Evolutionary conservation across 2,329 filamentous ascomycete species (phyloP).

Genomic region (Didymella pomorum): DNA sequence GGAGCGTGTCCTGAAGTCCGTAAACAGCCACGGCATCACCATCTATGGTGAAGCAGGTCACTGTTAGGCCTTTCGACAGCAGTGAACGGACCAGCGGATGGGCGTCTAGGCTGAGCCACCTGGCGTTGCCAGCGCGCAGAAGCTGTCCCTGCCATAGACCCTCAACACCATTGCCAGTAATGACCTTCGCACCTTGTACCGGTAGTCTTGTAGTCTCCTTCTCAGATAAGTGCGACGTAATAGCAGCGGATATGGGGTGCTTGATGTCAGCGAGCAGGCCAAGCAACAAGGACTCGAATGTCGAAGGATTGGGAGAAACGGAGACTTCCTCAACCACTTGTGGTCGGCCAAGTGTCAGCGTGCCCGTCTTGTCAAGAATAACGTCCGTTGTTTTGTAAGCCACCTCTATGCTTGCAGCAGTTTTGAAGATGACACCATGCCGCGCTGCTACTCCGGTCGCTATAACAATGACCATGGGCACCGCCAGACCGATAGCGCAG

Average conservation of each 20-base stretch:
- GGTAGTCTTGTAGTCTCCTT: slow-evolving; percentile 6
- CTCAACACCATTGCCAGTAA: slow-evolving; percentile 57
- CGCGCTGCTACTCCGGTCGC: slow-evolving; percentile 71
- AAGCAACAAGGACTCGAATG: slow-evolving; percentile 36
- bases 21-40: slow-evolving; percentile 55
- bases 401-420: slow-evolving; percentile 68
- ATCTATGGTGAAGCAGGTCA: slow-evolving; percentile 65
- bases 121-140: slow-evolving; percentile 58
- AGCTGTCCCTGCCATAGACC: slow-evolving; percentile 40
- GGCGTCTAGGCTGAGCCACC: slow-evolving; percentile 56
- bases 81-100: slow-evolving; percentile 53
- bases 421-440: slow-evolving; percentile 74
- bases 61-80: slow-evolving; percentile 31
- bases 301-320: slow-evolving; percentile 15
- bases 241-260: slow-evolving; percentile 62
- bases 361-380: slow-evolving; percentile 83
- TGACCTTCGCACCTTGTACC: slow-evolving; percentile 39
- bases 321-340: slow-evolving; percentile 45
- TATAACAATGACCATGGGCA: slow-evolving; percentile 82
- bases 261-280: slow-evolving; percentile 55
- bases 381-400: slow-evolving; percentile 70
- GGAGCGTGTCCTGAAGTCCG: slow-evolving; percentile 59
- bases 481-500: slow-evolving; percentile 77
- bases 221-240: slow-evolving; percentile 54
- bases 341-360: slow-evolving; percentile 68